Base-by-base conservation (phyloP, 352 stramenopile species). In the Globisporangium viniferum region DNA sequence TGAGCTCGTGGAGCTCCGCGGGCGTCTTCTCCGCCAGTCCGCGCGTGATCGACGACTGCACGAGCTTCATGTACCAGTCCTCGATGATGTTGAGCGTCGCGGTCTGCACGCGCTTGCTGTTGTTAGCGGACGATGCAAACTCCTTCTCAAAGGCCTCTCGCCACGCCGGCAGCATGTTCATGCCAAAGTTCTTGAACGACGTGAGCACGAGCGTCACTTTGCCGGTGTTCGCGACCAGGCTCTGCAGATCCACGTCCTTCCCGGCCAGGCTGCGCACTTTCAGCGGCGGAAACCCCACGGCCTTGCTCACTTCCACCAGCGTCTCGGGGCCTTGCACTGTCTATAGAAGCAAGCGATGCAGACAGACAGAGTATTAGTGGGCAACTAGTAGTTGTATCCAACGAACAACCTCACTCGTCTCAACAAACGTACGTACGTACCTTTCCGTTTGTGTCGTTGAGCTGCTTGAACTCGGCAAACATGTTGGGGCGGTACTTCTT, bases 51-150 rank as follows among this genome's bases (percentile, higher is more conserved):
- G 83, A 91, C 0, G 75, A 69, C 29, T 85, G 78, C 55, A 95
- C 81, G 24, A 93, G 69, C 74, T 92, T 92, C 80, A 94, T 92
- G 77, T 95, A 95, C 88, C 88, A 95, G 65, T 95, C 88, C 64
- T 95, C 88, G 24, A 95, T 91, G 70, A 95, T 88, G 66, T 92
- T 93, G 61, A 95, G 75, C 64, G 82, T 85, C 27, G 91, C 58
- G 2, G 86, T 80, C 71, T 93, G 86, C 56, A 91, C 78, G 56
- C 69, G 56, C 56, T 62, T 70, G 31, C 75, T 49, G 35, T 5
- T 9, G n/a, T 7, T 29, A 14, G 66, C 57, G 15, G 73, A 59
- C 22, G 31, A 33, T 33, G 48, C 71, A 64, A 93, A 86, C 29
- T 77, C 73, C 1, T 74, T 62, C 18, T 79, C 49, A 65, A 94